Evolutionary conservation across 768 basidiomycete genomes (phyloP).

Genomic region (Galerina sulciceps): DNA sequence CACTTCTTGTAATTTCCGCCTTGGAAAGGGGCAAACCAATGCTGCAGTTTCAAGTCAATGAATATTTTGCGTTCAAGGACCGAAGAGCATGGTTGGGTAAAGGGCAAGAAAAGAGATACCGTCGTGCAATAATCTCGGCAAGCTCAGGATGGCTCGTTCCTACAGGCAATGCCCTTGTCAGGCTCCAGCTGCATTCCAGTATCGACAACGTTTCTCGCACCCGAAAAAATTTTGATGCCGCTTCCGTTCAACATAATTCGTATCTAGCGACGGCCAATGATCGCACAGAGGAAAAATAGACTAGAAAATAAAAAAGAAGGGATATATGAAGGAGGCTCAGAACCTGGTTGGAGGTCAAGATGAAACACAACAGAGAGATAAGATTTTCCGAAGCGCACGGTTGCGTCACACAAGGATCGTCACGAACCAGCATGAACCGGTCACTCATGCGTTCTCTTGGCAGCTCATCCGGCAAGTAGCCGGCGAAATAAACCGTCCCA

Average conservation of each 20-base stretch:
- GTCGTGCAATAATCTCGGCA: slow-evolving; percentile 90
- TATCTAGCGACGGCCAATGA: slow-evolving; percentile 14
- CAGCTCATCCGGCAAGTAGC: slow-evolving; percentile 12
- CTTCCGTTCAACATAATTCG: slow-evolving; percentile 55
- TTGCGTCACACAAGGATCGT: slow-evolving; percentile 15
- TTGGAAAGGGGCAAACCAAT: slow-evolving; percentile 89
- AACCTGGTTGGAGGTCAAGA: not conserved
- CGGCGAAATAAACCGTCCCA: not conserved
- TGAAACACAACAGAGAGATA: slow-evolving; percentile 13
- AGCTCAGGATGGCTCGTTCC: slow-evolving; percentile 96
- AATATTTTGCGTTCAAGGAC: slow-evolving; percentile 19
- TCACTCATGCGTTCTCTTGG: slow-evolving; percentile 4
- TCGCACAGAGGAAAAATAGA: slow-evolving; percentile 22
- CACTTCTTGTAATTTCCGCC: slow-evolving; percentile 85
- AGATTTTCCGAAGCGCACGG: slow-evolving; percentile 19
- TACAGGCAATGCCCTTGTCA: slow-evolving; percentile 32
- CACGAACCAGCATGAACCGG: slow-evolving; percentile 17
- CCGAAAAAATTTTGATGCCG: slow-evolving; percentile 62
- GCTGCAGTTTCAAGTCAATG: slow-evolving; percentile 46
- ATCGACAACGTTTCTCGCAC: slow-evolving; percentile 30
- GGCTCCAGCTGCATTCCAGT: slow-evolving; percentile 7
- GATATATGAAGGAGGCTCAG: no score
- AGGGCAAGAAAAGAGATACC: slow-evolving; percentile 56
- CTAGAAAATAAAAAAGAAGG: slow-evolving; percentile 6
- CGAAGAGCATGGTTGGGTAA: slow-evolving; percentile 15